Conservation (phyloP, 192 early-diverging fungal species). For the Blastocladiella britannica region DNA sequence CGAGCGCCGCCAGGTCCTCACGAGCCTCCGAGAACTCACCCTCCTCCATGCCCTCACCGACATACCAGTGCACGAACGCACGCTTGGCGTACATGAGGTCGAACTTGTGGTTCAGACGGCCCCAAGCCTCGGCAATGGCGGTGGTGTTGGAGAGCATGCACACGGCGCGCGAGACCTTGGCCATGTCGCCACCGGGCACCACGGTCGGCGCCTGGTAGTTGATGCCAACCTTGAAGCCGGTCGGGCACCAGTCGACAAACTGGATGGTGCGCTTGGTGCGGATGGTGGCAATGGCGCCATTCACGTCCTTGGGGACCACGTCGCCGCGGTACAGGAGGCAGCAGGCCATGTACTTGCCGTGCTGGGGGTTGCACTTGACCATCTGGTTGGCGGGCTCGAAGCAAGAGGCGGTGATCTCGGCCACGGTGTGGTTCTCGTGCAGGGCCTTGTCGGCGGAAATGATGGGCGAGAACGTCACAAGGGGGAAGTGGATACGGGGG, state of each 20-base stretch:
- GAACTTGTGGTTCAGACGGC: constrained; percentile 97
- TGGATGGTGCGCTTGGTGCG: constrained; percentile 91
- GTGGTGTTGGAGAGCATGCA: constrained; percentile 99
- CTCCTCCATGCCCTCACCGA: constrained; percentile 91
- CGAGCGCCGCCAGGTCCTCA: too few species aligned
- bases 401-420: constrained; percentile 89
- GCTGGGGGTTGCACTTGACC: constrained; percentile 95
- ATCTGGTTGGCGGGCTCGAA: constrained; percentile 98
- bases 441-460: constrained; percentile 85
- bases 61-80: constrained; percentile 99
- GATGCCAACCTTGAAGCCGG: constrained; percentile 99
- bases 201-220: constrained; percentile 80
- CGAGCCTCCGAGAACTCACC: constrained; percentile 6
- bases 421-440: constrained; percentile 88
- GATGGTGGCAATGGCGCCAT: constrained; percentile 68
- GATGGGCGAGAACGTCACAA: constrained; percentile 22
- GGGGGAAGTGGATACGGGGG: constrained; percentile 9
- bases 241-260: constrained; percentile 99
- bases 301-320: constrained; percentile 96
- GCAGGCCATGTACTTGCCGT: constrained; percentile 99
- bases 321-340: constrained; percentile 98
- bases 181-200: constrained; percentile 81
- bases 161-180: constrained; percentile 87
- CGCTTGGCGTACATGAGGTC: constrained; percentile 99
- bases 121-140: constrained; percentile 98